Evolutionary conservation across 495 filamentous ascomycete genomes (phyloP).

Genomic region (Sordaria brevicollis): DNA sequence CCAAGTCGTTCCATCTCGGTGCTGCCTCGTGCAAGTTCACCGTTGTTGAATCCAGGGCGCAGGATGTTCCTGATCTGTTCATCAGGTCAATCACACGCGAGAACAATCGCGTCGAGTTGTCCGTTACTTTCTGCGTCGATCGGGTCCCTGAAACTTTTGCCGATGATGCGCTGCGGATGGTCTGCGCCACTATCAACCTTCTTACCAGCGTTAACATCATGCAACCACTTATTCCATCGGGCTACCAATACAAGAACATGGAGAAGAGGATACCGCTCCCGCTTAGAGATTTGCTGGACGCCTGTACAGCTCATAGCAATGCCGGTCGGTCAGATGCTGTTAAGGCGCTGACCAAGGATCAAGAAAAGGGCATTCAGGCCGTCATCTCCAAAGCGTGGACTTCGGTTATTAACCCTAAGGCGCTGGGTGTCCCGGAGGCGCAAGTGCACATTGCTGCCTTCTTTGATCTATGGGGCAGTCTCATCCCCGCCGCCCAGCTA

Average conservation of each 20-base stretch:
- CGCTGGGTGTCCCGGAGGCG: constrained; percentile 28
- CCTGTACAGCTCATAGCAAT: constrained; percentile 8
- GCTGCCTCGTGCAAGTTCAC: constrained; percentile 27
- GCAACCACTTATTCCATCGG: constrained; percentile 28
- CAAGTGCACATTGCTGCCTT: constrained; percentile 36
- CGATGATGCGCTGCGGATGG: constrained; percentile 30
- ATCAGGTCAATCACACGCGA: constrained; percentile 26
- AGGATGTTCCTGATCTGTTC: constrained; percentile 30
- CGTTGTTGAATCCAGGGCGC: constrained; percentile 26
- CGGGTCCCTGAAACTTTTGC: constrained; percentile 28
- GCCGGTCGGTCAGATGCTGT: constrained; percentile 8
- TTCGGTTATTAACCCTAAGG: constrained; percentile 27
- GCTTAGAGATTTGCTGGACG: constrained; percentile 5
- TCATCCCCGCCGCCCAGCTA: constrained; percentile 35
- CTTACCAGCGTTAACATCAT: constrained; percentile 32
- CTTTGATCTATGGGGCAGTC: constrained; percentile 38
- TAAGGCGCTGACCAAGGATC: constrained; percentile 13
- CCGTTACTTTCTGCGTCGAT: constrained; percentile 32
- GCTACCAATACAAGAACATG: constrained; percentile 23
- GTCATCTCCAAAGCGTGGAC: constrained; percentile 31
- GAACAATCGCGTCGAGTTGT: constrained; percentile 22
- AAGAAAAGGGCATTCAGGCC: constrained; percentile 22
- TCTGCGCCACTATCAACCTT: constrained; percentile 28
- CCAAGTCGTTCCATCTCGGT: constrained; percentile 31
- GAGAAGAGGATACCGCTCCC: constrained; percentile 28